Base-by-base conservation (phyloP, 306 rosid species). In the Erythrophleum fordii region DNA sequence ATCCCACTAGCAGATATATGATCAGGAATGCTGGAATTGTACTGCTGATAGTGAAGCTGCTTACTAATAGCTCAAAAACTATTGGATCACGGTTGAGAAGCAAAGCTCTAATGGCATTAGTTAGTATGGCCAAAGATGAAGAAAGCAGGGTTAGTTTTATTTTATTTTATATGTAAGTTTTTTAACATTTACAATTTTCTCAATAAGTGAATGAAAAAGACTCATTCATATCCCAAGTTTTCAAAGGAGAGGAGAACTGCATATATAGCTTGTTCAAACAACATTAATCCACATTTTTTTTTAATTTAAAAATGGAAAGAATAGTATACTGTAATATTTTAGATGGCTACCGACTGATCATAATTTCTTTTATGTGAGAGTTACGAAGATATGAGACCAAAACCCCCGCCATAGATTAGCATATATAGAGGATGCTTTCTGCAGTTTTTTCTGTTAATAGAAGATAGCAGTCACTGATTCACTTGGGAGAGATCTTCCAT, bases 111-210 rank as follows among this genome's bases (percentile, higher is more conserved):
- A 52, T 77, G 85, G 75, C 85, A 69, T 77, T 90, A 71, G 68
- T 83, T 76, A 78, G 89, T 79, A 78, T 90, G 85, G 83, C 85
- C 26, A 83, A 77, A 69, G 92, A 90, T 71, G 94, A 88, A 83
- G 92, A 88, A 83, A 86, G 89, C 94, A 86, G 82, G 92, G 94
- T 86, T 64, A 78, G 83, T 64, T 80, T n/a, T 60, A 34, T 5
- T 34, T 2, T 55, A 8, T 34, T 39, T 37, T 78, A 20, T 12
- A 18, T 58, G 34, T 11, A n/a, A n/a, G n/a, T 11, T 45, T 39
- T 76, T 20, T 16, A 10, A 7, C 34, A 11, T 59, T 70, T 56
- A 37, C 10, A 2, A 45, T 71, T 62, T 70, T 84, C 45, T 56
- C 9, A 37, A 39, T 61, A 16, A 67, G 28, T 67, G 51, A 61